A percentile compares a stretch with the other conserved stretches of the same genome.
Evolutionary conservation across 257 asterid species (phyloP).

Genomic region (Penstemon eatonii): DNA sequence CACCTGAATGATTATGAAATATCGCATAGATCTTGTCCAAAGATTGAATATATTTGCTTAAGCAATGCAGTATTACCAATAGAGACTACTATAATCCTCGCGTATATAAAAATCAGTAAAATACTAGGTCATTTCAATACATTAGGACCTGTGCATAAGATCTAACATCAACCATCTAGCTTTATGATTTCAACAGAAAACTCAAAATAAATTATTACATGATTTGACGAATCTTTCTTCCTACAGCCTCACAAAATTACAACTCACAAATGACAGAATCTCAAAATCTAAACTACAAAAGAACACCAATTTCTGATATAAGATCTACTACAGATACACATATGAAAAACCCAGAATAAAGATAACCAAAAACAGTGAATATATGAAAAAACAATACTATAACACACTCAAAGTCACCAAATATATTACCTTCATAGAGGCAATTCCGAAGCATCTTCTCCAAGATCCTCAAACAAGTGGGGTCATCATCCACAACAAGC

Average conservation of each 20-base stretch:
- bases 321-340: constrained; percentile 29
- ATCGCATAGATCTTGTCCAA: background rate
- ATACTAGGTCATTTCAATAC: background rate
- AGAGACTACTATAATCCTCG: background rate
- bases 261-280: background rate
- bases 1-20: background rate
- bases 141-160: constrained; percentile 22
- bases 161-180: constrained; percentile 28
- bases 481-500: constrained; percentile 95
- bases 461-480: constrained; percentile 84
- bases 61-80: background rate
- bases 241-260: too few species aligned
- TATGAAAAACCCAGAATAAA: constrained; percentile 2
- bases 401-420: background rate
- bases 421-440: constrained; percentile 64
- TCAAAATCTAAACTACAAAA: constrained; percentile 7
- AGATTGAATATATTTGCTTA: background rate
- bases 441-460: constrained; percentile 87
- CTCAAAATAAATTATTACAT: background rate
- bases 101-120: background rate
- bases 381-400: constrained; percentile 6
- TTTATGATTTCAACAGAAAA: constrained; percentile 7
- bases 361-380: constrained; percentile 18
- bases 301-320: background rate
- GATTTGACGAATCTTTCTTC: too few species aligned